Evolutionary conservation across 306 rosid species (phyloP), one percentile per base, ranked within the genome.

Genomic region (Vachellia collinsii): DNA sequence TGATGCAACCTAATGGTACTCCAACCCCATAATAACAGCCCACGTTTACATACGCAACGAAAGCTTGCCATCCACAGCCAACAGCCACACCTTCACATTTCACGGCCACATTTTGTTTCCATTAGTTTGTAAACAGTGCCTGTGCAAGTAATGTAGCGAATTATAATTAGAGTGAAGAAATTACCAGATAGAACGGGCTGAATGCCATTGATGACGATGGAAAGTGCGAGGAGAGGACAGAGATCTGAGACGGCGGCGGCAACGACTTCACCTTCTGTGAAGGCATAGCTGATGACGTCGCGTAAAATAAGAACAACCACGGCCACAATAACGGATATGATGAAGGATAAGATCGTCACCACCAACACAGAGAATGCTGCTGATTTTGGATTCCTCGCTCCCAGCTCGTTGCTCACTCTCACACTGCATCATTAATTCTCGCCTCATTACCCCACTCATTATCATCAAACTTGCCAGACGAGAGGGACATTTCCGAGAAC

Each of bases 61-160:
- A 88, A n/a, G 91, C 34, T 84, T 94, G 98, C 97, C 98, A 94
- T 82, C 97, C 97, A 70, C 98, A 92, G 8, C 98, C 98, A 80
- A 94, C 94, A 76, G 98, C 98, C 76, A 94, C 97, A 6, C 98
- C 98, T 90, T 65, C 77, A 82, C 11, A 19, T 53, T 54, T 25
- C 10, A 75, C 36, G 5, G 3, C 12, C 41, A 71, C 12, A 54
- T 38, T 25, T 25, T 3, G 38, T 56, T 23, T 16, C 3, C 19
- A 44, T 42, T 11, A 64, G 70, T 64, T 34, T 64, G 12, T 64
- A 6, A 64, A 36, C 6, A 36, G 12, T n/a, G 22, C 6, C n/a
- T 5, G 1, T 16, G 19, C 43, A 14, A 34, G 69, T 29, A 36
- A 64, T 14, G 9, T 7, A 6, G 41, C 23, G 70, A 23, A 7